Conservation (phyloP, 1,284 basidiomycete genomes). For the Apiotrichum laibachii region DNA sequence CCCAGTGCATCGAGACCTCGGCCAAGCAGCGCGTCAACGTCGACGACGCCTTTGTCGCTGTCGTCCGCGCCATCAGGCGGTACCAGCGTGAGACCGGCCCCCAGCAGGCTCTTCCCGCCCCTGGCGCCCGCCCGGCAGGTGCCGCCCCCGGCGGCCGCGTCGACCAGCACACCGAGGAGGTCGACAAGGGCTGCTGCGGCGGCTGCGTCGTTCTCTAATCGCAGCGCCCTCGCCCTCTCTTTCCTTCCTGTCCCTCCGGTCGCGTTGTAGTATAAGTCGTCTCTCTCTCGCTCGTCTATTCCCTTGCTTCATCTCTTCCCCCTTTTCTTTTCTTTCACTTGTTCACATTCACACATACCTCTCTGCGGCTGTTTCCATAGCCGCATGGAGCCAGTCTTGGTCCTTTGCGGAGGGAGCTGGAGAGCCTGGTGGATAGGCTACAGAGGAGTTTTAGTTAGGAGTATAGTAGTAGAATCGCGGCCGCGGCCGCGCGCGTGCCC, state of each 20-base stretch:
- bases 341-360: too few relatives aligned
- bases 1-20: slow-evolving; percentile 97
- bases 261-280: slow-evolving; percentile 8
- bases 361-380: too few relatives aligned
- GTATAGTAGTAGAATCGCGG: too few relatives aligned
- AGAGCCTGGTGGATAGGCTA: too few relatives aligned
- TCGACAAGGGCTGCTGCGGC: slow-evolving; percentile 64
- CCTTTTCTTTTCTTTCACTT: too few relatives aligned
- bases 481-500: too few relatives aligned
- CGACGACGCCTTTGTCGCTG: slow-evolving; percentile 95
- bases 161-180: slow-evolving; percentile 45
- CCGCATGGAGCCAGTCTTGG: too few relatives aligned
- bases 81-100: slow-evolving; percentile 72
- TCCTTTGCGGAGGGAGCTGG: too few relatives aligned
- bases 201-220: slow-evolving; percentile 65
- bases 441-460: too few relatives aligned
- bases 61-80: slow-evolving; percentile 93
- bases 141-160: slow-evolving; percentile 58
- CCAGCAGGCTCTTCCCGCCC: slow-evolving; percentile 36
- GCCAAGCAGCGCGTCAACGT: slow-evolving; percentile 98
- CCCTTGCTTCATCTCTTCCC: background rate
- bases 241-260: background rate
- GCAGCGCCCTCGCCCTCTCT: background rate
- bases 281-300: background rate
- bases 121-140: slow-evolving; percentile 54